These are phyloP conservation scores for Sophora flavescens DNA, from an alignment of 306 rosid species.

Conservation along the genomic window DNA sequence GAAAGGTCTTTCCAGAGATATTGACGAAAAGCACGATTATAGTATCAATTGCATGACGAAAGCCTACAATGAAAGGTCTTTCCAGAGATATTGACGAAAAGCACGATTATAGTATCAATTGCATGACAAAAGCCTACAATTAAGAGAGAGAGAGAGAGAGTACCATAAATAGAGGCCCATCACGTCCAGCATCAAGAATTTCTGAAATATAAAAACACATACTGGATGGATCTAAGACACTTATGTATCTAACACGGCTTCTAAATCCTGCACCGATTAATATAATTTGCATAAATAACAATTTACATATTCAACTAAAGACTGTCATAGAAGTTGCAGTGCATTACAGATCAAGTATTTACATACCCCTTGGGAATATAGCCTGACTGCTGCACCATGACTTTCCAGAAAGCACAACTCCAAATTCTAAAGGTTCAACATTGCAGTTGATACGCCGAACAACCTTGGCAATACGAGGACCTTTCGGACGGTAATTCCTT, in stretches of 20 bases:
- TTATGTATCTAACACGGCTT: constrained; percentile 88
- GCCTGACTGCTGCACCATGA: constrained; percentile 92
- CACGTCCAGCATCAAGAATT: constrained; percentile 84
- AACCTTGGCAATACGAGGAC: constrained; percentile 98
- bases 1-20: constrained; percentile 29
- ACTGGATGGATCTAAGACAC: constrained; percentile 76
- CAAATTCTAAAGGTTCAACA: constrained; percentile 93
- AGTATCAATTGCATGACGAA: constrained; percentile 22
- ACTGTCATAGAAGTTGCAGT: constrained; percentile 30
- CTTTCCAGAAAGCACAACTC: constrained; percentile 86
- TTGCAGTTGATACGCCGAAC: constrained; percentile 93
- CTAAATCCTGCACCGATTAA: constrained; percentile 82
- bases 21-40: background rate
- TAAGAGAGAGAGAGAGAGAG: constrained; percentile 19
- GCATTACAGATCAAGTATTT: constrained; percentile 24
- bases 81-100: constrained; percentile 14
- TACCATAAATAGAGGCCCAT: constrained; percentile 96
- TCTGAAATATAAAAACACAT: constrained; percentile 86
- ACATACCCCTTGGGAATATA: constrained; percentile 91
- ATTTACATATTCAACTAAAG: constrained; percentile 28
- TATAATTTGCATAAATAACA: constrained; percentile 48
- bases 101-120: background rate
- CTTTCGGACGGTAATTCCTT: constrained; percentile 78
- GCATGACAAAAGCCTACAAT: constrained; percentile 27
- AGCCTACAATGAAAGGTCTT: background rate